Evolutionary conservation across 345 rosid species (phyloP), one percentile per base, ranked within the genome.

Genomic region (Gossypium australe): DNA sequence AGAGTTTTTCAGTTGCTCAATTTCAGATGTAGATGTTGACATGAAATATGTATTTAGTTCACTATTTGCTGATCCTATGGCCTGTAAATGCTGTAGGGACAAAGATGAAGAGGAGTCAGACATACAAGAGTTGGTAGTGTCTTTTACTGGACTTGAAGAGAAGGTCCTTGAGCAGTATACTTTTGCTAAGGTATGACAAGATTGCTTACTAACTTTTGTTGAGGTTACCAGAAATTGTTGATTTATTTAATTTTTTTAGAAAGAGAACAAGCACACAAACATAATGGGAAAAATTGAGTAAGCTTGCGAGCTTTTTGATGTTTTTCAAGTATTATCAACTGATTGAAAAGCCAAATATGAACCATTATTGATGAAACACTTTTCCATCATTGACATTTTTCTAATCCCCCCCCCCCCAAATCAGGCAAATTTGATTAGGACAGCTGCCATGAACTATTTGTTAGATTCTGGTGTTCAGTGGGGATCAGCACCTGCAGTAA

Each of bases 401-500:
- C 7, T 59, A 67, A 58, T 68, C 57, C 73, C 12, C 72, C 27
- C 63, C 72, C 43, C 78, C 24, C 53, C 48, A 0, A 0, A 3
- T 43, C 85, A 94, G 98, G 98, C 98, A 76, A 94, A 86, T 83
- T 81, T 91, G 83, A 91, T 94, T 77, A 89, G 98, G 83, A 82
- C 92, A 80, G 95, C 97, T 69, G 97, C 93, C 71, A 84, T 82
- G 34, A 83, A 84, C 78, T 94, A 89, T 84, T 85, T 92, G 80
- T 81, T 94, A 77, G 90, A 90, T 80, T 89, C 98, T 75, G 97
- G 98, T 80, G 79, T 92, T 47, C 98, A 91, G 29, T 92, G 98
- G 98, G 97, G 99, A 85, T 80, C 98, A 38, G 92, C 94, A 14
- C 91, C 98, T 80, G 85, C 87, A 75, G 98, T 95, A 58, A 93